phyloP scores from a whole-genome alignment of 2,329 filamentous ascomycete species.

The Metarhizium album region DNA sequence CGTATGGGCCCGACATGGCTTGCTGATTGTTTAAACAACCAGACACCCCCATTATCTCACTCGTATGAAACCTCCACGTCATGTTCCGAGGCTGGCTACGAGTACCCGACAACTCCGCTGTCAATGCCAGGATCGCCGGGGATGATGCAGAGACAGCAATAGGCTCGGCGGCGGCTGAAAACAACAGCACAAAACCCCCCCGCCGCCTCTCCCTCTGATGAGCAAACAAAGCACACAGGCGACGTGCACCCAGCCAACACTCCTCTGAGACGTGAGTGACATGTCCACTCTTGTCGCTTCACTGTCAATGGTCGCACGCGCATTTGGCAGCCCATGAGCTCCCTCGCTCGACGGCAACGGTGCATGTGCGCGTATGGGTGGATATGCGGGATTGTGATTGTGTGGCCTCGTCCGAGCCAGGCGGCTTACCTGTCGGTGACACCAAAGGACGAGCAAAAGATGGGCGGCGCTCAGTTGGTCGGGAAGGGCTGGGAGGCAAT shows the following conservation, averaged over 20 bases:
- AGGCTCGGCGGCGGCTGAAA: constrained; percentile 3
- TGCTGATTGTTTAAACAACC: constrained; percentile 33
- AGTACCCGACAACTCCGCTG: constrained; percentile 59
- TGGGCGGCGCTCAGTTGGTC: neutral
- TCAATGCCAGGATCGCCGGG: constrained; percentile 63
- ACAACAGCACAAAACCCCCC: neutral
- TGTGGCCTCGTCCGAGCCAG: neutral
- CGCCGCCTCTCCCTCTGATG: too few relatives aligned
- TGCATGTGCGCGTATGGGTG: neutral
- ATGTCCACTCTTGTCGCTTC: constrained; percentile 1
- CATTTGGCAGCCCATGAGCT: neutral
- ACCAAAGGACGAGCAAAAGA: neutral
- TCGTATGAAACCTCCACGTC: constrained; percentile 58
- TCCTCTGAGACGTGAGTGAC: neutral
- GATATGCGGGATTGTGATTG: neutral
- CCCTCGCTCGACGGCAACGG: neutral
- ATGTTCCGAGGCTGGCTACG: constrained; percentile 51
- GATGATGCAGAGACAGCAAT: constrained; percentile 23
- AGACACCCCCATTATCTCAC: constrained; percentile 71
- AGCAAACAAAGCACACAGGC: neutral
- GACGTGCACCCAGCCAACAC: neutral
- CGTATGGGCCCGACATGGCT: constrained; percentile 30
- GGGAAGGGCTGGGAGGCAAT: constrained; percentile 2
- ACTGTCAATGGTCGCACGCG: neutral
- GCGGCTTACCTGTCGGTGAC: neutral